phyloP scores from a whole-genome alignment of 2,329 filamentous ascomycete genomes.

The Monosporascus sp. region DNA sequence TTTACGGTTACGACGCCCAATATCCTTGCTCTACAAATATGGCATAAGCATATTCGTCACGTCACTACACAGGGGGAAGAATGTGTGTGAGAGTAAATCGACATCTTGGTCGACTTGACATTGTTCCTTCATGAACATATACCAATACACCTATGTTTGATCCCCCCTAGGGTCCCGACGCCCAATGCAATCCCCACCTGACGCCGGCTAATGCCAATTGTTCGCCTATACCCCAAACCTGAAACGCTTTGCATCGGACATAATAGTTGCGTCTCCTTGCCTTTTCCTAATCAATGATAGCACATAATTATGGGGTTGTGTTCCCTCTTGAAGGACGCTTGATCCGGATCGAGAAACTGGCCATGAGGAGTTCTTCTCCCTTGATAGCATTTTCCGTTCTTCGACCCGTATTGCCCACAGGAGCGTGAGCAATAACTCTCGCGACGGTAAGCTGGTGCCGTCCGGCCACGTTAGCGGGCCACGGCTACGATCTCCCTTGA shows the following conservation, averaged over 20 bases:
- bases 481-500: conserved; percentile 30
- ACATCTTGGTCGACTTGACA: background rate
- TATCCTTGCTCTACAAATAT: background rate
- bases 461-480: conserved; percentile 29
- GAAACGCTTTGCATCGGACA: background rate
- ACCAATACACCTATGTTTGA: background rate
- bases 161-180: background rate
- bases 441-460: conserved; percentile 31
- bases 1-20: too few species aligned
- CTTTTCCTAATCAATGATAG: conserved; percentile 1
- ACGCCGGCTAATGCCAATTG: background rate
- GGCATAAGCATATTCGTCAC: background rate
- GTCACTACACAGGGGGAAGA: background rate
- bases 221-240: background rate
- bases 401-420: conserved; percentile 30
- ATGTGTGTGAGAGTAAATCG: background rate
- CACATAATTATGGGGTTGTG: conserved; percentile 19
- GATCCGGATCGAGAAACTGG: conserved; percentile 20
- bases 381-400: conserved; percentile 24
- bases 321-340: conserved; percentile 21
- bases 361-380: conserved; percentile 15
- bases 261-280: background rate
- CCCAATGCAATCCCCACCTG: background rate
- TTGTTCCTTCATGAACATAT: background rate
- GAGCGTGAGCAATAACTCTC: conserved; percentile 30